Percentiles rank a stretch among this genome's conserved stretches.
These are phyloP conservation scores for Hypoxylon sp. DNA, from an alignment of 2,329 filamentous ascomycete genomes.

Conservation along the genomic window DNA sequence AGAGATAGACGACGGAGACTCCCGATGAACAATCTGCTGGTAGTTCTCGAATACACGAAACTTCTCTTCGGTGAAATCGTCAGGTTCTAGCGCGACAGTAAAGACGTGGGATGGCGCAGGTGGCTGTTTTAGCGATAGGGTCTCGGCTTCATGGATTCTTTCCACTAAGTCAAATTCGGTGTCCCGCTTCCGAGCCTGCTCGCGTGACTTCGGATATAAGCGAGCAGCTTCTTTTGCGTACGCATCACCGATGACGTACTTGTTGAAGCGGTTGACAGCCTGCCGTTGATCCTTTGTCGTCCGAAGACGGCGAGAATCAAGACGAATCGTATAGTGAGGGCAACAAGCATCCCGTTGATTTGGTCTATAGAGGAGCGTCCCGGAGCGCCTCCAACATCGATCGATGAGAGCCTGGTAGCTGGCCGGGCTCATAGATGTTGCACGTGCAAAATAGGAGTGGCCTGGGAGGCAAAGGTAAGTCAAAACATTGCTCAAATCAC, in stretches of 20 bases:
- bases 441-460: slow-evolving; percentile 78
- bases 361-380: slow-evolving; percentile 80
- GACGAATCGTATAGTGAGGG: slow-evolving; percentile 87
- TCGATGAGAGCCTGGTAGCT: slow-evolving; percentile 82
- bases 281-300: slow-evolving; percentile 81
- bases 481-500: slow-evolving; percentile 51
- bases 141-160: slow-evolving; percentile 79
- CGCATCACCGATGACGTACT: slow-evolving; percentile 75
- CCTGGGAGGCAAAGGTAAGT: slow-evolving; percentile 62
- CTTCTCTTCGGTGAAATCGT: slow-evolving; percentile 82
- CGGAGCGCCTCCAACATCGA: slow-evolving; percentile 83
- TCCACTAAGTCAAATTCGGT: slow-evolving; percentile 77
- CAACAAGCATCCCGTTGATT: slow-evolving; percentile 87
- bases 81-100: slow-evolving; percentile 77
- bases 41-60: slow-evolving; percentile 81
- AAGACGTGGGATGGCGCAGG: slow-evolving; percentile 77
- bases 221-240: slow-evolving; percentile 76
- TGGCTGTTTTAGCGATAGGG: slow-evolving; percentile 66
- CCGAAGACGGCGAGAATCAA: slow-evolving; percentile 76
- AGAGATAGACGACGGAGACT: slow-evolving; percentile 71
- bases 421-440: slow-evolving; percentile 71
- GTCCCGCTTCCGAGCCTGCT: slow-evolving; percentile 73
- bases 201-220: slow-evolving; percentile 76
- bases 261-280: slow-evolving; percentile 82
- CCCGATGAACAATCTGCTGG: slow-evolving; percentile 79